Percentiles rank a stretch among this genome's conserved stretches.
phyloP scores from a whole-genome alignment of 2,329 filamentous ascomycete genomes.

The Colletotrichum gloeosporioides region DNA sequence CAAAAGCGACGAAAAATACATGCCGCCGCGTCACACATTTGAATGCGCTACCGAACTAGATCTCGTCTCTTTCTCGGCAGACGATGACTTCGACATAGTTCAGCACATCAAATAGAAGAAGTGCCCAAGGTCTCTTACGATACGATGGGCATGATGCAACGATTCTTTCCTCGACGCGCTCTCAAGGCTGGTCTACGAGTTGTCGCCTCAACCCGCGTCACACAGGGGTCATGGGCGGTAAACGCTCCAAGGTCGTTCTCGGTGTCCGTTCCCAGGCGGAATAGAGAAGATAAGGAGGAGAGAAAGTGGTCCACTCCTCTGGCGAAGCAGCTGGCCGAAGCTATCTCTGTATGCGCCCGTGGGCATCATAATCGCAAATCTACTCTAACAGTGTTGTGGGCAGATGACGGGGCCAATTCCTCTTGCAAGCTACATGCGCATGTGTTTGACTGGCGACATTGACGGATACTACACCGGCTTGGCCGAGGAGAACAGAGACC shows the following conservation, averaged over 20 bases:
- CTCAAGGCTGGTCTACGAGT: not conserved
- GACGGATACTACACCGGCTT: slow-evolving; percentile 93
- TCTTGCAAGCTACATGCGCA: slow-evolving; percentile 95
- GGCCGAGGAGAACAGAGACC: slow-evolving; percentile 72
- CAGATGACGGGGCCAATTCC: slow-evolving; percentile 85
- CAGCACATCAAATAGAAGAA: not conserved
- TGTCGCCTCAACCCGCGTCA: not conserved
- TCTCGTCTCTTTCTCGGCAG: not conserved
- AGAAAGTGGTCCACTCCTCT: slow-evolving; percentile 91
- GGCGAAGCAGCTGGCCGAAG: slow-evolving; percentile 84
- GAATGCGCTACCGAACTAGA: not conserved
- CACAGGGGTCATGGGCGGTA: not conserved
- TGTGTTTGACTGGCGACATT: slow-evolving; percentile 90
- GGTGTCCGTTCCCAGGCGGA: slow-evolving; percentile 23
- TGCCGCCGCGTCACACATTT: not conserved
- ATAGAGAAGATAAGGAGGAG: slow-evolving; percentile 38
- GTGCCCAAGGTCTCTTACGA: not conserved
- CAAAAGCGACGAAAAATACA: not conserved
- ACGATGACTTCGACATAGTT: not conserved
- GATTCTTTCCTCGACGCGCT: not conserved
- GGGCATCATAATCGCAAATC: not conserved
- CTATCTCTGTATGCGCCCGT: slow-evolving; percentile 71
- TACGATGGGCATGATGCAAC: not conserved
- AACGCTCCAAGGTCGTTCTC: slow-evolving; percentile 28
- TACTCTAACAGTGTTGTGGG: not conserved